phyloP scores from a whole-genome alignment of 768 basidiomycete genomes.

The Tephrocybe sp. region DNA sequence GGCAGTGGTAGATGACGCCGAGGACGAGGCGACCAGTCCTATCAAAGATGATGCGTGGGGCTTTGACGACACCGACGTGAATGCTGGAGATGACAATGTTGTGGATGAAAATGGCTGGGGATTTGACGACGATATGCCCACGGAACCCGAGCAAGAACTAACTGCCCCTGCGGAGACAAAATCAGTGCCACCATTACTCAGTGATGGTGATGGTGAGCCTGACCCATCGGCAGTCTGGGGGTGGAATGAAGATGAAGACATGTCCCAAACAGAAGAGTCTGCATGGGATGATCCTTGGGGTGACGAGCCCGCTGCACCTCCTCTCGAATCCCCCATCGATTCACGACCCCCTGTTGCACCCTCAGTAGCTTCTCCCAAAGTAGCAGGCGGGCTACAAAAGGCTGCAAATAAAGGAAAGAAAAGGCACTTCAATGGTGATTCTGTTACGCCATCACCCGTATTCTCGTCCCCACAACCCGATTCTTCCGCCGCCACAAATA shows the following conservation, averaged over 20 bases:
- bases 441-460: conserved; percentile 21
- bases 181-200: conserved; percentile 9
- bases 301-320: conserved; percentile 34
- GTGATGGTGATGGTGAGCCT: conserved; percentile 24
- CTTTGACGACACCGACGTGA: conserved; percentile 47
- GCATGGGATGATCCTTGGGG: conserved; percentile 75
- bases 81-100: conserved; percentile 26
- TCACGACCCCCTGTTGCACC: conserved; percentile 31
- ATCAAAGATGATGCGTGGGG: conserved; percentile 47
- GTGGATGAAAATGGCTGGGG: conserved; percentile 49
- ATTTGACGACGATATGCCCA: conserved; percentile 45
- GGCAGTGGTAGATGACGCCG: background rate
- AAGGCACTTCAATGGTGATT: conserved; percentile 30
- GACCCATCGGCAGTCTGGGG: conserved; percentile 72
- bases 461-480: conserved; percentile 19
- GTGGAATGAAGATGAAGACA: conserved; percentile 61
- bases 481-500: background rate
- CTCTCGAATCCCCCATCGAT: conserved; percentile 20
- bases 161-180: conserved; percentile 11
- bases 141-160: conserved; percentile 20
- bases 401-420: conserved; percentile 57
- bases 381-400: conserved; percentile 59
- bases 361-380: conserved; percentile 41
- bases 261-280: conserved; percentile 39
- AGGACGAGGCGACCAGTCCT: conserved; percentile 19